Evolutionary conservation across 805 yeast genomes (phyloP).

Genomic region (Scheffersomyces stipitis): DNA sequence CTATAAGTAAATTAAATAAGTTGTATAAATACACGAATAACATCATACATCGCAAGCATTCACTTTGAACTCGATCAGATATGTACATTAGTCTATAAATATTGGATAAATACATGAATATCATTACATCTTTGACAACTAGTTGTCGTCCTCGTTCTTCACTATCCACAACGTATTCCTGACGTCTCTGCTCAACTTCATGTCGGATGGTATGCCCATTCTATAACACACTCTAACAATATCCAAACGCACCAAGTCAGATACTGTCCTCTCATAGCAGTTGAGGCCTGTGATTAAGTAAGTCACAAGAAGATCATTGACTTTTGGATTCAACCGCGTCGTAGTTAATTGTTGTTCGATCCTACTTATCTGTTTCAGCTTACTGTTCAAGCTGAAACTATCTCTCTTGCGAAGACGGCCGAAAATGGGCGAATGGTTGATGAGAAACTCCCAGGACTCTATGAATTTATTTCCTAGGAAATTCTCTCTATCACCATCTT

Average conservation of each 20-base stretch:
- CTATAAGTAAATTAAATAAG: too few relatives aligned
- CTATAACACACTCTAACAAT: conserved; percentile 31
- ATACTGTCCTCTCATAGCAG: conserved; percentile 39
- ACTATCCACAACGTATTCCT: conserved; percentile 32
- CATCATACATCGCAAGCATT: too few relatives aligned
- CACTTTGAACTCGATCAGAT: too few relatives aligned
- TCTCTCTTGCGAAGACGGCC: not conserved
- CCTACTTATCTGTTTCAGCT: not conserved
- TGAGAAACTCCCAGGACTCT: conserved; percentile 42
- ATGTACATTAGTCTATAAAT: too few relatives aligned
- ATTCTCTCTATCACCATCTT: conserved; percentile 41
- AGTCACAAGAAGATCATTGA: conserved; percentile 22
- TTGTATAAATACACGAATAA: too few relatives aligned
- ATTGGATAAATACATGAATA: too few relatives aligned
- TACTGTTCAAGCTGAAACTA: not conserved
- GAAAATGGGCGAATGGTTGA: conserved; percentile 1
- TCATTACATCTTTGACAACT: conserved; percentile 1
- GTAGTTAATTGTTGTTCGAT: not conserved
- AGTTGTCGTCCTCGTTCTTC: conserved; percentile 4
- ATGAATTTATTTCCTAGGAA: conserved; percentile 49
- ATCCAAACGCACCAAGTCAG: conserved; percentile 37
- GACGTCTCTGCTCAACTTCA: conserved; percentile 21
- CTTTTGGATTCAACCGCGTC: conserved; percentile 20
- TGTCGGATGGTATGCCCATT: conserved; percentile 23
- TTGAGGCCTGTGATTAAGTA: conserved; percentile 36